Evolutionary conservation across 257 asterid genomes (phyloP).

Genomic region (Solanum ossicruentum): DNA sequence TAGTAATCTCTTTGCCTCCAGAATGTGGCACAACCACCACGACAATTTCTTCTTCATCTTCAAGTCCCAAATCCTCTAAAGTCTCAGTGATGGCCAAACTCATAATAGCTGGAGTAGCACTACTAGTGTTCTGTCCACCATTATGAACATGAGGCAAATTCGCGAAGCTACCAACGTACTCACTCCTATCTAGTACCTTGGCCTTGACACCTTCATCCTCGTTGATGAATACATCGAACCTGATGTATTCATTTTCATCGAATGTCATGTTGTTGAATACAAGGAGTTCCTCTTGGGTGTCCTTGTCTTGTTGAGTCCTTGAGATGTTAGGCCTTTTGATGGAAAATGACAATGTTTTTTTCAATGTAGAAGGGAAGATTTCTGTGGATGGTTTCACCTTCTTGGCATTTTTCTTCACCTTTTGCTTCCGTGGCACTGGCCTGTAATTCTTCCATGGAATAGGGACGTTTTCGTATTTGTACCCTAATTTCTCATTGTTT

Average conservation of each 20-base stretch:
- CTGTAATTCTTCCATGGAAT: slow-evolving; percentile 33
- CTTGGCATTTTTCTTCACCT: neutral
- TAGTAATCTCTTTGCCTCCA: slow-evolving; percentile 23
- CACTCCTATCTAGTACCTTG: slow-evolving; percentile 28
- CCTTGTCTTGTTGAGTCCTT: neutral
- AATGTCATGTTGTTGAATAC: slow-evolving; percentile 18
- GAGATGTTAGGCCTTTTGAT: slow-evolving; percentile 20
- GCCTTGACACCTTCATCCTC: slow-evolving; percentile 43
- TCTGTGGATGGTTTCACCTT: slow-evolving; percentile 3
- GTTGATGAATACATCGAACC: slow-evolving; percentile 49
- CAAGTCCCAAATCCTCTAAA: slow-evolving; percentile 52
- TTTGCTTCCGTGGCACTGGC: slow-evolving; percentile 16
- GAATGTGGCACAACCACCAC: slow-evolving; percentile 43
- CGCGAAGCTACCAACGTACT: slow-evolving; percentile 52
- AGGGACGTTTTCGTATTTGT: slow-evolving; percentile 18
- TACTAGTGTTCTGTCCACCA: neutral
- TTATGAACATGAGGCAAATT: slow-evolving; percentile 41
- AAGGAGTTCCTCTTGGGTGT: slow-evolving; percentile 25
- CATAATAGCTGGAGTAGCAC: slow-evolving; percentile 9
- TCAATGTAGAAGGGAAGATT: slow-evolving; percentile 17
- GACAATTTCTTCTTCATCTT: slow-evolving; percentile 28
- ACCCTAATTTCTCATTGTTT: slow-evolving; percentile 25
- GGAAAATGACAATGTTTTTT: slow-evolving; percentile 2
- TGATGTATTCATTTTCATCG: slow-evolving; percentile 17
- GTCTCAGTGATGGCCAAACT: slow-evolving; percentile 36